Percentiles rank a stretch among this genome's conserved stretches.
phyloP scores from a whole-genome alignment of 805 yeast genomes.

The Priceomyces melissophilus region DNA sequence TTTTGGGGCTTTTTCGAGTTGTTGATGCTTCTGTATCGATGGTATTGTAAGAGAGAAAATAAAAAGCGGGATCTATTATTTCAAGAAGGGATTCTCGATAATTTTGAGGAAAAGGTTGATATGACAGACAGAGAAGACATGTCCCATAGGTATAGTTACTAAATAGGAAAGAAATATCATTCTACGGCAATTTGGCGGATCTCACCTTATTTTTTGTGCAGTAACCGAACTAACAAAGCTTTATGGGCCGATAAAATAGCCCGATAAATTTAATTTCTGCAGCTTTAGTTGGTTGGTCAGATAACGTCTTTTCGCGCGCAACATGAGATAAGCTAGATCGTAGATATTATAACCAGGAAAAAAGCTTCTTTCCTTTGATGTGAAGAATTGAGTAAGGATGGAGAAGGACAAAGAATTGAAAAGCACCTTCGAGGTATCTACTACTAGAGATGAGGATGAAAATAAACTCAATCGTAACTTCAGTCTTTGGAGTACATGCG shows the following conservation, averaged over 20 bases:
- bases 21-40: conserved; percentile 21
- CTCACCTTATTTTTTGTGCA: too few relatives aligned
- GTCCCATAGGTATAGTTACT: conserved; percentile 3
- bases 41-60: conserved; percentile 19
- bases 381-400: too few relatives aligned
- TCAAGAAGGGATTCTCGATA: conserved; percentile 11
- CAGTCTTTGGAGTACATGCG: conserved; percentile 14
- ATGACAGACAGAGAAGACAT: conserved; percentile 20
- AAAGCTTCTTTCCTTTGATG: too few relatives aligned
- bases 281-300: too few relatives aligned
- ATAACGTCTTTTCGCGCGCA: too few relatives aligned
- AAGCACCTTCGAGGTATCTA: background rate
- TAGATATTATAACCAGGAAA: too few relatives aligned
- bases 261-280: too few relatives aligned
- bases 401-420: too few relatives aligned
- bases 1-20: conserved; percentile 20
- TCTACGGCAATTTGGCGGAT: too few relatives aligned
- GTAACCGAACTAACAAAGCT: too few relatives aligned
- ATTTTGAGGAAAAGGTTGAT: conserved; percentile 16
- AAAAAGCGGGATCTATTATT: conserved; percentile 11
- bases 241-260: too few relatives aligned
- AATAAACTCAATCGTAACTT: conserved; percentile 10
- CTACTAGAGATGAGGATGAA: background rate
- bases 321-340: too few relatives aligned
- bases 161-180: background rate